These are phyloP conservation scores for Metschnikowia peoriensis DNA, from an alignment of 805 yeast genomes.

Conservation along the genomic window DNA sequence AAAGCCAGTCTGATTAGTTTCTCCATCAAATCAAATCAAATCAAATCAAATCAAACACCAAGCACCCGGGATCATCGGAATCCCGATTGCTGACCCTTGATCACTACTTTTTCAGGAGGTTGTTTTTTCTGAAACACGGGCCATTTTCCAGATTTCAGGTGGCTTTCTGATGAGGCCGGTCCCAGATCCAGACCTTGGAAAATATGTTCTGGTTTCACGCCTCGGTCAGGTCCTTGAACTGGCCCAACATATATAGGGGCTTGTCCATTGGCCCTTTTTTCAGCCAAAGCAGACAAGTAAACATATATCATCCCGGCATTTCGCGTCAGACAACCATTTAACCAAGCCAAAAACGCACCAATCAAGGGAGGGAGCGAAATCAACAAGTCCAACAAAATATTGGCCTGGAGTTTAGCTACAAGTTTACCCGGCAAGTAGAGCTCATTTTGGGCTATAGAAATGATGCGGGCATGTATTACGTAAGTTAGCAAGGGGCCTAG, in stretches of 20 bases:
- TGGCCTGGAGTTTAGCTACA: conserved; percentile 69
- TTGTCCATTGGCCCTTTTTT: conserved; percentile 10
- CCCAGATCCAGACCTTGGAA: neutral
- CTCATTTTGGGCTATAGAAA: conserved; percentile 55
- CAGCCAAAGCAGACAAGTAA: conserved; percentile 10
- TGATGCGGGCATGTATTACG: conserved; percentile 67
- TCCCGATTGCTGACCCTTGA: too few species aligned
- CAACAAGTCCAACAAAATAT: conserved; percentile 70
- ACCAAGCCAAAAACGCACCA: conserved; percentile 76
- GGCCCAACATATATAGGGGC: conserved; percentile 15
- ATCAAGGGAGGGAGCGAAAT: conserved; percentile 77
- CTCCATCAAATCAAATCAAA: too few species aligned
- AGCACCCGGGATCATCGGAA: too few species aligned
- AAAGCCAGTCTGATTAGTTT: too few species aligned
- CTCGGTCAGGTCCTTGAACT: neutral
- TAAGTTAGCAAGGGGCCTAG: conserved; percentile 87
- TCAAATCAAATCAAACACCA: too few species aligned
- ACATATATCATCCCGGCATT: conserved; percentile 77
- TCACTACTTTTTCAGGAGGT: too few species aligned
- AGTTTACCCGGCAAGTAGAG: conserved; percentile 57
- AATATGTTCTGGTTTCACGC: neutral
- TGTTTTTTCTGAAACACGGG: neutral
- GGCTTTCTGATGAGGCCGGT: neutral
- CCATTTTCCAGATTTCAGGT: neutral
- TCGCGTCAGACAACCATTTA: conserved; percentile 83